Evolutionary conservation across 768 basidiomycete species (phyloP), one percentile per base, ranked within the genome.

Genomic region (Russula dissimulans): DNA sequence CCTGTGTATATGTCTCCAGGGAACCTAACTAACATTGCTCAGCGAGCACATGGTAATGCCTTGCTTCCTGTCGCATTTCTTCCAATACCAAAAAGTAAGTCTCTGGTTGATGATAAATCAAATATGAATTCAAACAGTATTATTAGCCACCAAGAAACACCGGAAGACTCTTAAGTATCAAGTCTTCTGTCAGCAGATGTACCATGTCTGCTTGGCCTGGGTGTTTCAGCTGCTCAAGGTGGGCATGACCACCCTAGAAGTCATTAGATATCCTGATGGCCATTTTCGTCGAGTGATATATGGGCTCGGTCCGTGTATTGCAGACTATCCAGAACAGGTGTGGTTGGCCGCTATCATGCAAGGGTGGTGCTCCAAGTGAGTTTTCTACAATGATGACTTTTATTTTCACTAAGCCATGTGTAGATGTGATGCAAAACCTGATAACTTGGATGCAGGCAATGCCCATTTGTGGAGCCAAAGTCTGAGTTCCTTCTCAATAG

Each of bases 301-400:
- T 48, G 60, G 65, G 9, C 61, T 74, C 26, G 73, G 73, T 0
- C 72, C 73, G 3, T 72, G 69, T 59, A 74, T 75, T 54, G 72
- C 49, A 3, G 49, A 50, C 7, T 50, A 50, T 10, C 49, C 34
- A 3, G 36, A 50, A 14, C 34, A 50, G 3, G 49, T 50, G 2
- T 50, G 49, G 49, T 12, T 50, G 4, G 9, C 12, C 4, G n/a
- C 12, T 2, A 62, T 73, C 36, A 71, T 76, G 2, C 58, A 66
- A 18, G 60, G 66, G 3, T 67, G 70, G 71, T 73, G 71, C 59
- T 56, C 70, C n/a, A 60, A 54, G 69, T 70, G 38, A 38, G 63
- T 65, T 18, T n/a, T 6, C 14, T 41, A 12, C 14, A n/a, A n/a
- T n/a, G n/a, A n/a, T n/a, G n/a, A n/a, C n/a, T n/a, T n/a, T n/a